A percentile compares a stretch with the other conserved stretches of the same genome.
phyloP scores from a whole-genome alignment of 2,329 filamentous ascomycete genomes.

The Didymosphaeria variabile region DNA sequence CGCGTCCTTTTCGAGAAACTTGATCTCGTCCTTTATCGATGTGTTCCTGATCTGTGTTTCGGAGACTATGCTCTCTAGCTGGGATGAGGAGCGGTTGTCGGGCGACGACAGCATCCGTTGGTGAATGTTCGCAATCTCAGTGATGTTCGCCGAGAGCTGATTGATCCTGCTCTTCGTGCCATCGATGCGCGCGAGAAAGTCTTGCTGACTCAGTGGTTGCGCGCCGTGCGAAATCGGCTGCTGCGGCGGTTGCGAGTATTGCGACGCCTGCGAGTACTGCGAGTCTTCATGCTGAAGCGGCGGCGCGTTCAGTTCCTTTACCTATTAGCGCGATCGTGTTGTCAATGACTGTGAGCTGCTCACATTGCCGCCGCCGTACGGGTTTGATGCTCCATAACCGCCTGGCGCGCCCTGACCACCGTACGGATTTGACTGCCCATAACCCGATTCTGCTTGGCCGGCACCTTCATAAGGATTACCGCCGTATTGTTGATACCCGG shows the following conservation, averaged over 20 bases:
- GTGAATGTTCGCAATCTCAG: conserved; percentile 73
- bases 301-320: conserved; percentile 38
- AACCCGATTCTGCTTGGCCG: conserved; percentile 53
- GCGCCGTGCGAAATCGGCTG: conserved; percentile 64
- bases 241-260: conserved; percentile 40
- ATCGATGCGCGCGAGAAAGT: conserved; percentile 74
- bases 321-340: conserved; percentile 21
- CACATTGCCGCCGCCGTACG: conserved; percentile 35
- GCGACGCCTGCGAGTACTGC: conserved; percentile 50
- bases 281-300: conserved; percentile 46
- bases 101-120: conserved; percentile 74
- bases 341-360: conserved; percentile 29
- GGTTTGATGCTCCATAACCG: conserved; percentile 42
- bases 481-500: conserved; percentile 63
- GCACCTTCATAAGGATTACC: conserved; percentile 69
- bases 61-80: conserved; percentile 73
- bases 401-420: conserved; percentile 34
- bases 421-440: conserved; percentile 49
- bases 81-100: conserved; percentile 61
- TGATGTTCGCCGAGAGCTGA: conserved; percentile 71
- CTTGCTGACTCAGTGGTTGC: conserved; percentile 66
- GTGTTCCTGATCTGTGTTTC: conserved; percentile 77
- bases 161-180: conserved; percentile 74
- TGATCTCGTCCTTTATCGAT: conserved; percentile 82
- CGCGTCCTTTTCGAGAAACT: conserved; percentile 75